Conservation (phyloP, 768 basidiomycete genomes). For the Psilocybe sp. region DNA sequence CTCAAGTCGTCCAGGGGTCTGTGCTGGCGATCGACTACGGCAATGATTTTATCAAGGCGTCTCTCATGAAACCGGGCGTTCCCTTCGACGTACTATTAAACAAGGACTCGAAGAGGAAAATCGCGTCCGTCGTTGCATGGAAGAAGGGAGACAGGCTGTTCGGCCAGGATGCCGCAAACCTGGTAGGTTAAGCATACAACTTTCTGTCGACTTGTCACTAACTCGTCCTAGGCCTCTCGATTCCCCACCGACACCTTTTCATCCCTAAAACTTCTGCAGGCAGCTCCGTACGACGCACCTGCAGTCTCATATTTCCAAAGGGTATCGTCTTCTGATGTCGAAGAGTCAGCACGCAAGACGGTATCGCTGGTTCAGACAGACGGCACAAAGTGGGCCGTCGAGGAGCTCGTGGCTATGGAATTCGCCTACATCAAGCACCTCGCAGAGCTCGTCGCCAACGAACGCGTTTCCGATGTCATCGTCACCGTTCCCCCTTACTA, state of each 20-base stretch:
- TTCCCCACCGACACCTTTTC: conserved; percentile 88
- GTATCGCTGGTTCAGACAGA: conserved; percentile 58
- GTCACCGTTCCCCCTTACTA: conserved; percentile 91
- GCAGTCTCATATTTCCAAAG: conserved; percentile 55
- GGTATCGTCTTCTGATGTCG: conserved; percentile 51
- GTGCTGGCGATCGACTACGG: conserved; percentile 98
- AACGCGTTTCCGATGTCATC: conserved; percentile 80
- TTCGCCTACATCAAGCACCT: conserved; percentile 86
- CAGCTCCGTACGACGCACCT: conserved; percentile 58
- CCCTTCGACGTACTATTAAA: conserved; percentile 97
- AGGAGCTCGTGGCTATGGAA: conserved; percentile 94
- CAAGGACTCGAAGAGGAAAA: conserved; percentile 96
- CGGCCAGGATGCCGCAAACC: conserved; percentile 82
- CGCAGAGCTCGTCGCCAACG: conserved; percentile 72
- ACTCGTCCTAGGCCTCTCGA: conserved; percentile 68
- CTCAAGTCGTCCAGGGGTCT: conserved; percentile 56
- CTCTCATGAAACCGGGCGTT: conserved; percentile 88
- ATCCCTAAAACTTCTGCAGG: conserved; percentile 82
- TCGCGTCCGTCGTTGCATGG: conserved; percentile 87
- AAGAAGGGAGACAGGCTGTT: conserved; percentile 89
- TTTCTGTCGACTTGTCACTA: not conserved
- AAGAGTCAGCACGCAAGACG: conserved; percentile 58
- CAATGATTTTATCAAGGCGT: conserved; percentile 95
- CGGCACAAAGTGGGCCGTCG: conserved; percentile 72
- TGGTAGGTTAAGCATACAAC: conserved; percentile 53